These are phyloP conservation scores for Dioscorea dumetorum DNA, from an alignment of 106 monocot genomes.

Conservation along the genomic window DNA sequence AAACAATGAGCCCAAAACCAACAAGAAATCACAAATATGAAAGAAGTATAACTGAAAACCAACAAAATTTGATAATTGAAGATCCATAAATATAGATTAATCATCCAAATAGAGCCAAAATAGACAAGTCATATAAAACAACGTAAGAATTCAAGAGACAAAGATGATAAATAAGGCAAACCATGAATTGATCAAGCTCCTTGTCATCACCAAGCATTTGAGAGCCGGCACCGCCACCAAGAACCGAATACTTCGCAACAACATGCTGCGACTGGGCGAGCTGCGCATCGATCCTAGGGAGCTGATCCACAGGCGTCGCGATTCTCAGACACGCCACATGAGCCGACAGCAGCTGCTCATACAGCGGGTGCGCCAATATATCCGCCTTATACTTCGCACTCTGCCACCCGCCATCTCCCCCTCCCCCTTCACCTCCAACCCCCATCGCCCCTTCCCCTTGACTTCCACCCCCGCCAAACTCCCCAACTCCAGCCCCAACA, in stretches of 20 bases:
- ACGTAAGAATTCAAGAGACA: too few species aligned
- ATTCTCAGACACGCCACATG: constrained; percentile 84
- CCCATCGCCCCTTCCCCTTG: neutral
- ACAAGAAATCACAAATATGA: too few species aligned
- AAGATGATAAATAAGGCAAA: constrained; percentile 5
- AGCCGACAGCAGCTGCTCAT: constrained; percentile 86
- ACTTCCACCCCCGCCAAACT: constrained; percentile 6
- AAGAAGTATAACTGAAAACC: too few species aligned
- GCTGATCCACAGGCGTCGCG: constrained; percentile 91
- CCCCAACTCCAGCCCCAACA: constrained; percentile 6
- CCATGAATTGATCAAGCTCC: constrained; percentile 97
- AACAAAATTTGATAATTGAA: too few species aligned
- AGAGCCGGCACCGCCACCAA: constrained; percentile 6
- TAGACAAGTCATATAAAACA: too few species aligned
- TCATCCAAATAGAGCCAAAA: too few species aligned
- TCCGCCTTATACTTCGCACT: constrained; percentile 68
- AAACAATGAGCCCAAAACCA: too few species aligned
- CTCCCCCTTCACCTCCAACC: constrained; percentile 4
- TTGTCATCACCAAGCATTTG: constrained; percentile 39
- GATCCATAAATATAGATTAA: too few species aligned
- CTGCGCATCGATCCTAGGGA: constrained; percentile 85
- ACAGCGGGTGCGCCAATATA: constrained; percentile 75
- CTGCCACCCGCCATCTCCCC: constrained; percentile 42
- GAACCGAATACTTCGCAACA: constrained; percentile 48
- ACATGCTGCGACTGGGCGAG: constrained; percentile 58